Evolutionary conservation across 202 grass and related monocot genomes (phyloP).

Genomic region (Dendrocalamus latiflorus): DNA sequence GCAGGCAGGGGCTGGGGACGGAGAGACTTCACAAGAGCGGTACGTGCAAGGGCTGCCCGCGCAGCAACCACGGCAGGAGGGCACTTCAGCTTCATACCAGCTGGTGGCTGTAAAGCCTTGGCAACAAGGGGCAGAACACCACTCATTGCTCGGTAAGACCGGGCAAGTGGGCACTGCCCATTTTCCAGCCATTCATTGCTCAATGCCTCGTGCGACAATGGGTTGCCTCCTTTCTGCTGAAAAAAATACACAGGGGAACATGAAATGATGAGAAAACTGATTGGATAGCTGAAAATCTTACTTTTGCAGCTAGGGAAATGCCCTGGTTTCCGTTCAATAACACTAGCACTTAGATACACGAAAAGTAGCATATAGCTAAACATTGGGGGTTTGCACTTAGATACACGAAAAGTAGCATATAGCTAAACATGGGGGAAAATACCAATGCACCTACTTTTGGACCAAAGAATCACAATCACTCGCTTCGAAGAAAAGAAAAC

Average conservation of each 20-base stretch:
- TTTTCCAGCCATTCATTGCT: constrained; percentile 90
- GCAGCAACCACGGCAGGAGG: constrained; percentile 73
- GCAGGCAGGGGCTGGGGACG: constrained; percentile 66
- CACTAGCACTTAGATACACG: not conserved
- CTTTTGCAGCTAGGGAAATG: not conserved
- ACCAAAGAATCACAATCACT: not conserved
- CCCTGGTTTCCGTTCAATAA: not conserved
- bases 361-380: not conserved
- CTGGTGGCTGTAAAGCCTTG: constrained; percentile 57
- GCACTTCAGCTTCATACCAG: constrained; percentile 77
- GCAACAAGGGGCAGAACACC: constrained; percentile 81
- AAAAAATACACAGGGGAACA: not conserved
- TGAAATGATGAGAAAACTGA: not conserved
- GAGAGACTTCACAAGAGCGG: constrained; percentile 72
- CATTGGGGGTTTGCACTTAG: not conserved
- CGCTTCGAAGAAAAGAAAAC: not conserved
- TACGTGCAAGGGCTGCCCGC: constrained; percentile 64
- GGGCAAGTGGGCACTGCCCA: constrained; percentile 84
- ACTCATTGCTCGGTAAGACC: constrained; percentile 78
- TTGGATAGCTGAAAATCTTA: not conserved
- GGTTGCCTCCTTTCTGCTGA: constrained; percentile 50
- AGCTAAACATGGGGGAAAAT: not conserved
- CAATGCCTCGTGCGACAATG: constrained; percentile 58
- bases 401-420: not conserved
- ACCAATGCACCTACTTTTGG: not conserved